Conservation (phyloP, 805 yeast species). For the Wickerhamomyces mucosus region DNA sequence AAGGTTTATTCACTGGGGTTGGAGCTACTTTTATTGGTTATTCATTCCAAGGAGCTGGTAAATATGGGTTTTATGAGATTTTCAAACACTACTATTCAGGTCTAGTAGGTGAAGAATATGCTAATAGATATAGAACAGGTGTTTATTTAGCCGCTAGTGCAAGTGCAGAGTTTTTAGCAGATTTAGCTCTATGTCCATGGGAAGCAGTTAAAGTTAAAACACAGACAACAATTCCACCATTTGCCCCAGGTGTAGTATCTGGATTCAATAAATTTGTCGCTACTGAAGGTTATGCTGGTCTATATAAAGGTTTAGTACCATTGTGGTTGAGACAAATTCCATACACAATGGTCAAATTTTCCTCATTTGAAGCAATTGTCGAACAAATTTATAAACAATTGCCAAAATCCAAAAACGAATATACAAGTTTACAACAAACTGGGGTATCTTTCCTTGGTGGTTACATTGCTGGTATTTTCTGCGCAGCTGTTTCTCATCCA, state of each 20-base stretch:
- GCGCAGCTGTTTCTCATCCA: constrained; percentile 94
- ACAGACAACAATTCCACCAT: constrained; percentile 90
- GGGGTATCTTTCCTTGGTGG: constrained; percentile 95
- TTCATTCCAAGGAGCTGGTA: constrained; percentile 94
- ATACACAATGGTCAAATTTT: constrained; percentile 97
- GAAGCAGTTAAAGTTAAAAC: constrained; percentile 93
- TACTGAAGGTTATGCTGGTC: constrained; percentile 59
- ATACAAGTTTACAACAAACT: constrained; percentile 71
- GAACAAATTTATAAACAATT: constrained; percentile 64
- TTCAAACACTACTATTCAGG: constrained; percentile 76
- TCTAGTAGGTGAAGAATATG: constrained; percentile 51
- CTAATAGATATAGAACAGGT: constrained; percentile 58
- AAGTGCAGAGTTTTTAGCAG: constrained; percentile 90
- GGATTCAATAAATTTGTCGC: constrained; percentile 61
- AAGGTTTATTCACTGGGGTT: constrained; percentile 75
- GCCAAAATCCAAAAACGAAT: constrained; percentile 65
- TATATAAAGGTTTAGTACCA: constrained; percentile 86
- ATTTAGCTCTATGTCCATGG: constrained; percentile 81
- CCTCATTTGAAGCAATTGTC: constrained; percentile 88
- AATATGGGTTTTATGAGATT: constrained; percentile 89
- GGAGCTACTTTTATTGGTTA: constrained; percentile 93
- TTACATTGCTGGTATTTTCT: constrained; percentile 93
- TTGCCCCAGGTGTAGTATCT: constrained; percentile 49
- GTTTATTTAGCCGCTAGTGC: constrained; percentile 83
- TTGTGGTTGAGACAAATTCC: constrained; percentile 96